phyloP scores from a whole-genome alignment of 495 filamentous ascomycete species.

The Pseudoneurospora amorphoporcata region DNA sequence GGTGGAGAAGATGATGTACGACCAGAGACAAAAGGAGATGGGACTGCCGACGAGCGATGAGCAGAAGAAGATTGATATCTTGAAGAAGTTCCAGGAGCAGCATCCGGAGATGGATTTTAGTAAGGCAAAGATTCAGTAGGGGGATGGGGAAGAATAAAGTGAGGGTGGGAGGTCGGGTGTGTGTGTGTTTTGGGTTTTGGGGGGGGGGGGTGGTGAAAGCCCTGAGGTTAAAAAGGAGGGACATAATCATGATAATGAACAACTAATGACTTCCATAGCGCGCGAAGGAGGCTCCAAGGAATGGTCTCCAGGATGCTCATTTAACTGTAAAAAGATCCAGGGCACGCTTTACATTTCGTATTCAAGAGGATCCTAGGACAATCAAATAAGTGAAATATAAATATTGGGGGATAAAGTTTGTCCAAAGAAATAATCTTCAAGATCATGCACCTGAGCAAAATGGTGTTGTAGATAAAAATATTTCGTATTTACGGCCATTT shows the following conservation, averaged over 20 bases:
- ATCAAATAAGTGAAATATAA: no score
- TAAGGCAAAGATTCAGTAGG: conserved; percentile 60
- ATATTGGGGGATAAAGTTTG: no score
- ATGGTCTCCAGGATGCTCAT: no score
- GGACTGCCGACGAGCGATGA: conserved; percentile 84
- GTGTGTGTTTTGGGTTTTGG: not conserved
- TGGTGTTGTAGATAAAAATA: no score
- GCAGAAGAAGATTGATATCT: conserved; percentile 80
- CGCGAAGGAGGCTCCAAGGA: no score
- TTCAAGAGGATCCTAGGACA: no score
- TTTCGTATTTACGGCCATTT: no score
- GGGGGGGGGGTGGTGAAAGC: not conserved
- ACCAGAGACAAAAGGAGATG: conserved; percentile 91
- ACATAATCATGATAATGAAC: not conserved
- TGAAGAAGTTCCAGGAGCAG: conserved; percentile 78
- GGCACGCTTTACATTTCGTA: no score
- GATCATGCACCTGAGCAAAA: no score
- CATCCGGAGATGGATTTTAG: conserved; percentile 75
- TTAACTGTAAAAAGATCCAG: no score
- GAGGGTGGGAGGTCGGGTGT: not conserved
- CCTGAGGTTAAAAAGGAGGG: not conserved
- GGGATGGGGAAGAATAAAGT: not conserved
- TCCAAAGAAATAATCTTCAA: no score
- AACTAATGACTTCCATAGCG: not conserved
- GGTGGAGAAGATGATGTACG: conserved; percentile 99